Percentiles rank a stretch among this genome's conserved stretches.
These are phyloP conservation scores for Lentinula edodes DNA, from an alignment of 768 basidiomycete genomes.

Conservation along the genomic window DNA sequence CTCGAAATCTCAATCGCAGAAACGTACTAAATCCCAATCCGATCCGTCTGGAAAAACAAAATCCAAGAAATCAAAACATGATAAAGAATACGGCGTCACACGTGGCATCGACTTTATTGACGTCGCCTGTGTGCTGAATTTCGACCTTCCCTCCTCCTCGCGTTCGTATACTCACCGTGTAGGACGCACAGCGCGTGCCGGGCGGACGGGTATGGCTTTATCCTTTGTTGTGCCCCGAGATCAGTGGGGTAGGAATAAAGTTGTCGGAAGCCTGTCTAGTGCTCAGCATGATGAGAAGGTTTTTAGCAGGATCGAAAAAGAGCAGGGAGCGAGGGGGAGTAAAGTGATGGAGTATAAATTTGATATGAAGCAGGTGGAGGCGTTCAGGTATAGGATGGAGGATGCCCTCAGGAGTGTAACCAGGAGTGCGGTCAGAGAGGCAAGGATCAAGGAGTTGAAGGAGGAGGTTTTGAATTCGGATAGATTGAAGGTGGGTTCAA, in stretches of 20 bases:
- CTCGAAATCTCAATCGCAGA: no score
- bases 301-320: background rate
- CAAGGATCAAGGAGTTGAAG: constrained; percentile 79
- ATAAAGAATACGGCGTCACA: constrained; percentile 88
- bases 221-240: constrained; percentile 77
- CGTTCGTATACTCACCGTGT: constrained; percentile 93
- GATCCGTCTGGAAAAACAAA: constrained; percentile 15
- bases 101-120: constrained; percentile 97
- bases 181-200: constrained; percentile 94
- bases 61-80: constrained; percentile 41
- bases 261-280: constrained; percentile 62
- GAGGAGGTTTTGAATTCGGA: constrained; percentile 81
- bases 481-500: constrained; percentile 77
- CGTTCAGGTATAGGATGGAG: constrained; percentile 30
- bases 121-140: constrained; percentile 96
- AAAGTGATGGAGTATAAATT: constrained; percentile 60
- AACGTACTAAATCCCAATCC: constrained; percentile 17
- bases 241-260: constrained; percentile 70
- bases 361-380: constrained; percentile 94
- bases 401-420: constrained; percentile 81
- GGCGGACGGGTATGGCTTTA: constrained; percentile 85
- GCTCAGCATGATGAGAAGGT: constrained; percentile 60
- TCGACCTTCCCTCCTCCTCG: constrained; percentile 87
- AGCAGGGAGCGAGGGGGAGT: constrained; percentile 49
- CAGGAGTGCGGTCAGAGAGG: constrained; percentile 79